Evolutionary conservation across 495 filamentous ascomycete genomes (phyloP), one percentile per base, ranked within the genome.

Genomic region (Penicillium malachiteum): DNA sequence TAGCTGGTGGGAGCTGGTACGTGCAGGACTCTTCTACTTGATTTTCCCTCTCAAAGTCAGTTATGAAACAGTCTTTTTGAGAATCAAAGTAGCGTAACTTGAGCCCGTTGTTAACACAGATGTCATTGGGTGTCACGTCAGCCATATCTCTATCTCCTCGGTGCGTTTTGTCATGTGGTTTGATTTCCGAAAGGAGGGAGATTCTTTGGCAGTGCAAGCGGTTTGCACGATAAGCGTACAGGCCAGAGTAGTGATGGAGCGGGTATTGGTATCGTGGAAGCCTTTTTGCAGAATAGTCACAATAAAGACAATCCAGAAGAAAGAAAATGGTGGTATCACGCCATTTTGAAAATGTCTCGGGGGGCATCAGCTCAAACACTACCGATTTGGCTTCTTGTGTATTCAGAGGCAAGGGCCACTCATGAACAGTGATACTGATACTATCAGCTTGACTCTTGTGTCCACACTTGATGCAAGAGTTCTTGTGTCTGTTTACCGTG

Each of bases 381-480:
- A 73, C 72, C 0, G 79, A 68, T 51, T 81, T 78, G 0, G 74
- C 69, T 17, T 75, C 30, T 0, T 50, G 34, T 0, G 33, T 7
- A 14, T 71, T 46, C 0, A n/a, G 12, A 0, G 86, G 81, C 8
- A 89, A 65, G 3, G 86, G 86, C 84, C 83, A 87, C 57, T 88
- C 85, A 52, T 85, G 72, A 47, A 83, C 48, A 0, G 59, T 5
- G 41, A 90, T 87, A 0, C 12, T 52, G 21, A 90, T 59, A 0
- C 9, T 38, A 0, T 67, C 34, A 0, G 76, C 75, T 14, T 69
- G 6, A 0, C 50, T 2, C 6, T 52, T n/a, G 21, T 72, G 21
- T n/a, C 2, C 7, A n/a, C 16, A 66, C 0, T 1, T 12, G 40
- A 3, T 1, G 40, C n/a, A 43, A n/a, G n/a, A n/a, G 40, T 3